phyloP scores from a whole-genome alignment of 441 rosid species.

The Eutrema salsugineum region DNA sequence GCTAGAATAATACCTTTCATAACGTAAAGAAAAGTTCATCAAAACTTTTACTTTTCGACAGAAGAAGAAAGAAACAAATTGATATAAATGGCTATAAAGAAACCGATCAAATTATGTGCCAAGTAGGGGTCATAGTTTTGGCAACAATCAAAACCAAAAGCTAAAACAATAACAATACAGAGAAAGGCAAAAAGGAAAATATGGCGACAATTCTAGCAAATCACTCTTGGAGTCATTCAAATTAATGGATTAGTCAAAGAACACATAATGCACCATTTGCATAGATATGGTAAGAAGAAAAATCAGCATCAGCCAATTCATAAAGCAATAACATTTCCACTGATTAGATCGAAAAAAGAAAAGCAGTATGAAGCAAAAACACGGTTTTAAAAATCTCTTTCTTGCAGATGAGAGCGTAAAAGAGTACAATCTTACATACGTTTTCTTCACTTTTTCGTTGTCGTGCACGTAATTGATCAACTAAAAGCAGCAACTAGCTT shows the following conservation, averaged over 20 bases:
- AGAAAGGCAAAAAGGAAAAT: constrained; percentile 4
- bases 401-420: constrained; percentile 7
- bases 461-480: constrained; percentile 31
- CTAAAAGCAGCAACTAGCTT: constrained; percentile 71
- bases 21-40: constrained; percentile 5
- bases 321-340: constrained; percentile 8
- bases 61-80: background rate
- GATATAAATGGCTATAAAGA: constrained; percentile 5
- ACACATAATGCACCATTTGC: constrained; percentile 5
- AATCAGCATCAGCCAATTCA: constrained; percentile 8
- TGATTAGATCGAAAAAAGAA: background rate
- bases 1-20: constrained; percentile 13
- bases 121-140: constrained; percentile 1
- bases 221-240: constrained; percentile 7
- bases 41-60: constrained; percentile 16
- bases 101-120: constrained; percentile 3
- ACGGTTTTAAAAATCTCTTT: background rate
- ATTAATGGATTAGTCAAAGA: constrained; percentile 41
- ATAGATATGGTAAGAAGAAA: constrained; percentile 1
- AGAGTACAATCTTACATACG: constrained; percentile 7
- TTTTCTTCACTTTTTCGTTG: background rate
- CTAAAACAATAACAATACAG: constrained; percentile 15
- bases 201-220: constrained; percentile 20
- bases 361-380: background rate
- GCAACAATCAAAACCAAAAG: constrained; percentile 25